Percentiles rank a stretch among this genome's conserved stretches.
phyloP scores from a whole-genome alignment of 371 early-diverging fungal species.

The Mucor lusitanicus region DNA sequence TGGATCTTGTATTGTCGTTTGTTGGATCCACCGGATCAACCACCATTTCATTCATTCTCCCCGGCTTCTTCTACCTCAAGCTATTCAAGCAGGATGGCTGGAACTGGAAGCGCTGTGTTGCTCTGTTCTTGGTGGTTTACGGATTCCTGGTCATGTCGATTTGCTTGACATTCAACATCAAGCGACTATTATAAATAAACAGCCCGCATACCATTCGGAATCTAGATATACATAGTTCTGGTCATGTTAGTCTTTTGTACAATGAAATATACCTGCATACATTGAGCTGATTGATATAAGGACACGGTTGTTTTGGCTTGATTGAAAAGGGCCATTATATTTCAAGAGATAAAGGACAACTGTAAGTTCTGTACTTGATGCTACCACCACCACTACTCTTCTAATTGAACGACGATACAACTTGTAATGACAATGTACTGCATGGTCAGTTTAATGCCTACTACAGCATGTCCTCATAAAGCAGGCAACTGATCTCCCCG shows the following conservation, averaged over 20 bases:
- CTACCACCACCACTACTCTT: no score
- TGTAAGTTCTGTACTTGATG: not conserved
- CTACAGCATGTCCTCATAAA: not conserved
- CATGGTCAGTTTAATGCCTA: not conserved
- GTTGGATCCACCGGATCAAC: slow-evolving; percentile 99
- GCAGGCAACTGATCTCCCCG: not conserved
- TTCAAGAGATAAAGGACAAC: not conserved
- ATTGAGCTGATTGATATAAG: not conserved
- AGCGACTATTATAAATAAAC: slow-evolving; percentile 21
- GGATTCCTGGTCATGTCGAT: slow-evolving; percentile 66
- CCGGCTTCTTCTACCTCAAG: slow-evolving; percentile 93
- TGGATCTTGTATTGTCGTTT: slow-evolving; percentile 86
- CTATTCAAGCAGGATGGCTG: slow-evolving; percentile 62
- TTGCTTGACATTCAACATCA: slow-evolving; percentile 64
- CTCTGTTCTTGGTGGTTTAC: slow-evolving; percentile 56
- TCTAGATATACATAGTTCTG: not conserved
- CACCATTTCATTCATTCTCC: slow-evolving; percentile 98
- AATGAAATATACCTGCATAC: not conserved
- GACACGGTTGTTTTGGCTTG: not conserved
- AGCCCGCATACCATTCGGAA: not conserved
- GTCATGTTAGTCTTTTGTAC: not conserved
- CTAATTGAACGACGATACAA: not conserved
- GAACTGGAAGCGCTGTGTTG: slow-evolving; percentile 47
- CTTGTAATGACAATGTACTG: not conserved
- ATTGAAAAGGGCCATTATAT: not conserved